Evolutionary conservation across 768 basidiomycete species (phyloP).

Genomic region (Tricholoma sp.): DNA sequence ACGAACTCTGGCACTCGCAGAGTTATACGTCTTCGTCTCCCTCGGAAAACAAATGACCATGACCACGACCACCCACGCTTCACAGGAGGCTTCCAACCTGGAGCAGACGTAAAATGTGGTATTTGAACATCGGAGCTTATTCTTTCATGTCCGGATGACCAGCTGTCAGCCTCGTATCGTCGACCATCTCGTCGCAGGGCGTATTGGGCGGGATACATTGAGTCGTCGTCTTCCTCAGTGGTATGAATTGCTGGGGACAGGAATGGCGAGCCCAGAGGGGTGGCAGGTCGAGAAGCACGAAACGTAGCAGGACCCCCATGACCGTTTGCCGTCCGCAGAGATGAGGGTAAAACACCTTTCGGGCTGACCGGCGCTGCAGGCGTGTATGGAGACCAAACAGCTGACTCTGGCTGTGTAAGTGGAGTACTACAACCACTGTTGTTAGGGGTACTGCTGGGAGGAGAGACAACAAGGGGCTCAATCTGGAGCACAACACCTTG

Average conservation of each 20-base stretch:
- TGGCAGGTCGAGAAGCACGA: conserved; percentile 37
- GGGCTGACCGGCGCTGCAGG: conserved; percentile 34
- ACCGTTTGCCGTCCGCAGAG: conserved; percentile 36
- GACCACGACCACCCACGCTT: conserved; percentile 34
- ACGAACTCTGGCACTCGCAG: conserved; percentile 34
- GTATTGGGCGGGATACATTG: conserved; percentile 48
- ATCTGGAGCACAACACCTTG: conserved; percentile 21
- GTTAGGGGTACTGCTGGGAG: conserved; percentile 22
- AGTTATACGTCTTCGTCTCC: conserved; percentile 50
- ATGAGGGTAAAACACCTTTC: conserved; percentile 28
- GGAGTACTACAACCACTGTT: conserved; percentile 22
- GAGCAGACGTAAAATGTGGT: conserved; percentile 35
- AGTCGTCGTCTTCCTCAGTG: conserved; percentile 45
- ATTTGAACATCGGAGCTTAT: conserved; percentile 13
- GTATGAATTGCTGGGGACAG: conserved; percentile 29
- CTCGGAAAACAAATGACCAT: conserved; percentile 51
- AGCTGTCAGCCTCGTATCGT: conserved; percentile 28
- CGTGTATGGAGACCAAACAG: conserved; percentile 40
- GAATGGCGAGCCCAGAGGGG: conserved; percentile 36
- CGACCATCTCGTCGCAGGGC: conserved; percentile 32
- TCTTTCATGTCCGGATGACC: conserved; percentile 25
- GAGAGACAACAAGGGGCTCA: conserved; percentile 27
- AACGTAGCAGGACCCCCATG: conserved; percentile 28
- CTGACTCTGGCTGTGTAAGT: conserved; percentile 29
- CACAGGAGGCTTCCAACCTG: conserved; percentile 18